Evolutionary conservation across 1,139 yeast genomes (phyloP).

Genomic region (Lodderomyces pseudojiufengensis): DNA sequence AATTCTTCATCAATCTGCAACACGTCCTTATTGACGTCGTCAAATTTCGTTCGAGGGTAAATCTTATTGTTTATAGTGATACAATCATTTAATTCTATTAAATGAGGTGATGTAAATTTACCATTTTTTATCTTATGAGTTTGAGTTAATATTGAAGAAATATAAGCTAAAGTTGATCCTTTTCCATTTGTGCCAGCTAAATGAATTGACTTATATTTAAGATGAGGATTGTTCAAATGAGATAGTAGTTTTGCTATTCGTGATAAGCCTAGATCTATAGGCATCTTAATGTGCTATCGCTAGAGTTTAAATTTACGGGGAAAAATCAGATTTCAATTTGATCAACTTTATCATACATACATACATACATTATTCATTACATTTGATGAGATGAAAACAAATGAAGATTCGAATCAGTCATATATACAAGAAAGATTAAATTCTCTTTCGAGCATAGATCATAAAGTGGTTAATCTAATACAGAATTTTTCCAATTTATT

Average conservation of each 20-base stretch:
- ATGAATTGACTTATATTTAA: slow-evolving; percentile 60
- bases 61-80: slow-evolving; percentile 62
- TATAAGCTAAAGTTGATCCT: slow-evolving; percentile 82
- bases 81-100: slow-evolving; percentile 69
- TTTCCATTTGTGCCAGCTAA: slow-evolving; percentile 95
- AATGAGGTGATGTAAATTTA: slow-evolving; percentile 84
- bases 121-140: slow-evolving; percentile 54
- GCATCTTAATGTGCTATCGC: slow-evolving; percentile 27
- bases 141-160: slow-evolving; percentile 56
- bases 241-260: slow-evolving; percentile 56
- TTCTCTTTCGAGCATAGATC: slow-evolving; percentile 42
- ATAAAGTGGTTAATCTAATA: slow-evolving; percentile 41
- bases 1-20: slow-evolving; percentile 28
- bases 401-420: slow-evolving; percentile 16
- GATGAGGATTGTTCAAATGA: slow-evolving; percentile 67
- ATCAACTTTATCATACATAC: too few relatives aligned
- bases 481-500: slow-evolving; percentile 39
- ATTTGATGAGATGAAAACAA: background rate
- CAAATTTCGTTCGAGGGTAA: slow-evolving; percentile 47
- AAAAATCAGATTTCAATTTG: too few relatives aligned
- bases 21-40: slow-evolving; percentile 40
- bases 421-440: slow-evolving; percentile 47
- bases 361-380: too few relatives aligned
- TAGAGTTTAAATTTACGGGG: too few relatives aligned
- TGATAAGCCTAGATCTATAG: slow-evolving; percentile 59